Conservation (phyloP, 768 basidiomycete genomes). For the Naganishia vishniacii region DNA sequence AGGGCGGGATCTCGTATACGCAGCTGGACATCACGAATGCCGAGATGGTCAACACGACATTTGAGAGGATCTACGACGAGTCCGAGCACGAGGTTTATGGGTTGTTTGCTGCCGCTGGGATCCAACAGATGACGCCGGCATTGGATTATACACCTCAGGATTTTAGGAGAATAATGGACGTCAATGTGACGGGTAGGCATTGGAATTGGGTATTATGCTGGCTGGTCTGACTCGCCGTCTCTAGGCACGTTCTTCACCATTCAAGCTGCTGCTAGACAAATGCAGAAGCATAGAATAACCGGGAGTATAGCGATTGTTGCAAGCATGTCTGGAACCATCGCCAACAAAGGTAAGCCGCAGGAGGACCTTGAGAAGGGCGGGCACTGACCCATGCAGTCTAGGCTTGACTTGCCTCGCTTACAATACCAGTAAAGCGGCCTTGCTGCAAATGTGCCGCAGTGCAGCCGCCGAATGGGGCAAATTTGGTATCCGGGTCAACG, state of each 20-base stretch:
- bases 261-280: conserved; percentile 19
- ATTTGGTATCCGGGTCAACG: conserved; percentile 43
- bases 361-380: background rate
- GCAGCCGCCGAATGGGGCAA: conserved; percentile 48
- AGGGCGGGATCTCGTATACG: too few relatives aligned
- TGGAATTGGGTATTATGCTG: background rate
- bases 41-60: conserved; percentile 4
- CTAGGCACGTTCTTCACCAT: conserved; percentile 18
- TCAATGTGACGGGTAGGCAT: conserved; percentile 37
- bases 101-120: conserved; percentile 22
- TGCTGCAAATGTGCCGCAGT: conserved; percentile 42
- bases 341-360: conserved; percentile 21
- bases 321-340: conserved; percentile 15
- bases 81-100: background rate
- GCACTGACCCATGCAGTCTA: conserved; percentile 1
- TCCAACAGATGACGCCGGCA: conserved; percentile 26
- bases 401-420: conserved; percentile 37
- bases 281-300: conserved; percentile 16
- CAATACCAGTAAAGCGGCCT: conserved; percentile 45
- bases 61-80: conserved; percentile 23
- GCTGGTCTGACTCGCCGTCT: background rate
- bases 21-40: conserved; percentile 19
- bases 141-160: conserved; percentile 30
- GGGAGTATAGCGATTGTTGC: conserved; percentile 31
- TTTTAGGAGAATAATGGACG: conserved; percentile 37